Percentiles rank a stretch among this genome's conserved stretches.
phyloP scores from a whole-genome alignment of 768 basidiomycete genomes.

The Thelephora aurantiotincta region DNA sequence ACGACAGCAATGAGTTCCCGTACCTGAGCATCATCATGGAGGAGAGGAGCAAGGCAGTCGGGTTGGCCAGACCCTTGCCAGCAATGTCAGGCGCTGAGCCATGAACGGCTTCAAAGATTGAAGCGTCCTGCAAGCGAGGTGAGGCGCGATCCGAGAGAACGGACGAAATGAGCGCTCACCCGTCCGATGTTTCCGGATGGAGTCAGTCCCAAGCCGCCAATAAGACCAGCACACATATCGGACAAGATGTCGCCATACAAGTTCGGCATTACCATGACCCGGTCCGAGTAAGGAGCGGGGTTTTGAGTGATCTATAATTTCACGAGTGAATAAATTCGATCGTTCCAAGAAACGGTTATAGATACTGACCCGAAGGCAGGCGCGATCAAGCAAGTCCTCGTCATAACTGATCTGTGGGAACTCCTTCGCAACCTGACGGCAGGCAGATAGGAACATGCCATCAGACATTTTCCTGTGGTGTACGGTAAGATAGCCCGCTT shows the following conservation, averaged over 20 bases:
- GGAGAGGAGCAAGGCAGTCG: conserved; percentile 93
- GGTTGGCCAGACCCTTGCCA: conserved; percentile 91
- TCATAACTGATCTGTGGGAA: conserved; percentile 91
- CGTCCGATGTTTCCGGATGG: conserved; percentile 97
- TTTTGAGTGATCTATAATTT: conserved; percentile 68
- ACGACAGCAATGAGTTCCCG: conserved; percentile 14
- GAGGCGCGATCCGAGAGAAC: neutral
- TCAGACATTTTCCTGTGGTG: conserved; percentile 95
- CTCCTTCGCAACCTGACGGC: conserved; percentile 89
- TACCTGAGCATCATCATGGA: conserved; percentile 97
- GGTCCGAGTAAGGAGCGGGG: conserved; percentile 84
- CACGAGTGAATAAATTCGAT: neutral
- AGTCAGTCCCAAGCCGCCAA: conserved; percentile 93
- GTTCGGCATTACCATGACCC: conserved; percentile 99
- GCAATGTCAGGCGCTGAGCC: conserved; percentile 99
- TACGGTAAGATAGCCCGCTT: neutral
- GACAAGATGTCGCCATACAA: conserved; percentile 94
- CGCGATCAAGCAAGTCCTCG: conserved; percentile 94
- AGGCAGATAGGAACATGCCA: conserved; percentile 98
- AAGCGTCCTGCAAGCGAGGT: conserved; percentile 61
- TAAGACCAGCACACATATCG: conserved; percentile 96
- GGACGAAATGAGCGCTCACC: conserved; percentile 29
- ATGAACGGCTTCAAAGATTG: conserved; percentile 99
- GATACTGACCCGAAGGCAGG: conserved; percentile 67
- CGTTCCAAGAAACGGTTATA: neutral